Evolutionary conservation across 768 basidiomycete genomes (phyloP).

Genomic region (Gymnopilus dilepis): DNA sequence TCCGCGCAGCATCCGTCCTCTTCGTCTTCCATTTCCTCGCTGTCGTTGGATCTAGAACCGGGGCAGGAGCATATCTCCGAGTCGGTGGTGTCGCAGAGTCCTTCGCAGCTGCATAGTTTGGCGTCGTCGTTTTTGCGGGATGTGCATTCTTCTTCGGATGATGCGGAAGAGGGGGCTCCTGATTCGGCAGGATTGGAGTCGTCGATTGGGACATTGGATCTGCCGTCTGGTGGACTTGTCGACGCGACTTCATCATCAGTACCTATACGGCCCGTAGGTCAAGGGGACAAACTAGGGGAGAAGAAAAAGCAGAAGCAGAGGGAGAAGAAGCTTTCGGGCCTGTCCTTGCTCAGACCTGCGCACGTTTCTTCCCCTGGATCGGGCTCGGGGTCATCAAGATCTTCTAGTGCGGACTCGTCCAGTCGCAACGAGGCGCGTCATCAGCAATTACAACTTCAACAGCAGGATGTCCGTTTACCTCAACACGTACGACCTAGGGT

Average conservation of each 20-base stretch:
- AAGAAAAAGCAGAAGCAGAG: conserved; percentile 11
- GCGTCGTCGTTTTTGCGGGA: conserved; percentile 26
- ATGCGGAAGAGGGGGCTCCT: too few relatives aligned
- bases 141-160: conserved; percentile 20
- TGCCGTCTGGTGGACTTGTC: neutral
- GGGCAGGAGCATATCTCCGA: conserved; percentile 11
- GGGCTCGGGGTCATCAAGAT: conserved; percentile 22
- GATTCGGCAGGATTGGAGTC: conserved; percentile 24
- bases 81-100: neutral
- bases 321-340: conserved; percentile 39
- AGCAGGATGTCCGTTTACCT: neutral
- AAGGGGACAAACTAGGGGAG: neutral
- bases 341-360: conserved; percentile 38
- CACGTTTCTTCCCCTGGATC: neutral
- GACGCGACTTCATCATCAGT: conserved; percentile 3
- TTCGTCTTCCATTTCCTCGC: conserved; percentile 21
- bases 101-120: conserved; percentile 25
- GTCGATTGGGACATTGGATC: conserved; percentile 21
- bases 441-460: neutral
- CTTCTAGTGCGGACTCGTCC: conserved; percentile 28
- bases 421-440: neutral
- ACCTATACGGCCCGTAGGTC: too few relatives aligned
- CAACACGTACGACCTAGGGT: neutral
- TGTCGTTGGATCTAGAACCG: conserved; percentile 24
- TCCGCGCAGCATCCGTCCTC: neutral